Evolutionary conservation across 2,329 filamentous ascomycete species (phyloP).

Genomic region (Calonectria pteridis): DNA sequence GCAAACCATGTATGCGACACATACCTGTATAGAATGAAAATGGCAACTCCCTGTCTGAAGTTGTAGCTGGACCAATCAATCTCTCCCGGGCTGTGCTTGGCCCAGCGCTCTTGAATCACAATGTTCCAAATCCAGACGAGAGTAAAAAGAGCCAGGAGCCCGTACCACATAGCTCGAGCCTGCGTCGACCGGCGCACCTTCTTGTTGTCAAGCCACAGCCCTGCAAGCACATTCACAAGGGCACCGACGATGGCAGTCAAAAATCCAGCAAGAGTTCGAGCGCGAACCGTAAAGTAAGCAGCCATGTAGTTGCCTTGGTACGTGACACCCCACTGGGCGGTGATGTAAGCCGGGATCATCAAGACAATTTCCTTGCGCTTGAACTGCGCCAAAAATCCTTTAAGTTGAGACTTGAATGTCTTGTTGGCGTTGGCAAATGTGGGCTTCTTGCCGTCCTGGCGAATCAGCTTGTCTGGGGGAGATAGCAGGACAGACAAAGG

Average conservation of each 20-base stretch:
- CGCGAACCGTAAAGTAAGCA: conserved; percentile 9
- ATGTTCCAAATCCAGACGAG: conserved; percentile 8
- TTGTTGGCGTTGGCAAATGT: neutral
- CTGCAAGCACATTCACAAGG: neutral
- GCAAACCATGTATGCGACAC: neutral
- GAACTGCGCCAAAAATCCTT: neutral
- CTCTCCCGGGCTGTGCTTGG: neutral
- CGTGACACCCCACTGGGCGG: conserved; percentile 6
- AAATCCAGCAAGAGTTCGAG: neutral
- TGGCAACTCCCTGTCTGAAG: neutral
- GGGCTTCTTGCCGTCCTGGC: neutral
- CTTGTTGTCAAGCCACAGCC: neutral
- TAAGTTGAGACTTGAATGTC: neutral
- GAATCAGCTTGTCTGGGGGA: neutral
- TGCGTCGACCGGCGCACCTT: neutral
- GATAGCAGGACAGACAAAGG: neutral
- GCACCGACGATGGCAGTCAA: neutral
- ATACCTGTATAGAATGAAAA: neutral
- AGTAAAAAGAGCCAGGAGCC: neutral
- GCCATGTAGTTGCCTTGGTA: conserved; percentile 10
- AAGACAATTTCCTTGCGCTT: conserved; percentile 8
- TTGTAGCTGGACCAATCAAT: conserved; percentile 8
- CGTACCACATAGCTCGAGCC: neutral
- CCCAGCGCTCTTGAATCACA: conserved; percentile 12
- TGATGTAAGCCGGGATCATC: conserved; percentile 4